These are phyloP conservation scores for Austroboletus novae-zelandiae DNA, from an alignment of 1,284 basidiomycete species.

Conservation along the genomic window DNA sequence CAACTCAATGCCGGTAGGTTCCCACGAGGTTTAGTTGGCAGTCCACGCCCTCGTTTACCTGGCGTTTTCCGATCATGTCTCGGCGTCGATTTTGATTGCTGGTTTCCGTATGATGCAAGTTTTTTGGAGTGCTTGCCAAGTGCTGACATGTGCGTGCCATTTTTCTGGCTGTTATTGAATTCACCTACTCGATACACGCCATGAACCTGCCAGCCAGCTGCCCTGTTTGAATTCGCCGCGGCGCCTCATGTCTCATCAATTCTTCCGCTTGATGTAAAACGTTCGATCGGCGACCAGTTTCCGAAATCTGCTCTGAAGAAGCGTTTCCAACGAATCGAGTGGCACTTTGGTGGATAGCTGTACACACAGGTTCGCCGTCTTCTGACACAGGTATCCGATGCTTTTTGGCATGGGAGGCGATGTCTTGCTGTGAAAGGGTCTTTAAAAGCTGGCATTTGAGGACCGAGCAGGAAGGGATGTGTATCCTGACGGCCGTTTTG, in stretches of 20 bases:
- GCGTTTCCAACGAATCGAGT: neutral
- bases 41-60: no score
- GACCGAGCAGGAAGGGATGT: no score
- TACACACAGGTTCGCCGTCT: neutral
- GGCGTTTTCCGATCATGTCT: no score
- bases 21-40: no score
- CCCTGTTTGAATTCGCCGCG: neutral
- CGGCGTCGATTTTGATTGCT: no score
- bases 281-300: neutral
- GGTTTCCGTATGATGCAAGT: no score
- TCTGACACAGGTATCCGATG: neutral
- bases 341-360: slow-evolving; percentile 1
- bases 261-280: neutral
- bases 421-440: slow-evolving; percentile 22
- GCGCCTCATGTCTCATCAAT: slow-evolving; percentile 1
- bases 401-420: slow-evolving; percentile 1
- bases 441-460: no score
- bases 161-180: neutral
- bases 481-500: neutral
- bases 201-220: neutral
- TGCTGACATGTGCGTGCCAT: neutral
- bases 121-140: no score
- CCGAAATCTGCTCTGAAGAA: neutral
- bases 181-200: neutral
- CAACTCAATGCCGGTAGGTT: no score